phyloP scores from a whole-genome alignment of 495 filamentous ascomycete species.

The Tricharina praecox region DNA sequence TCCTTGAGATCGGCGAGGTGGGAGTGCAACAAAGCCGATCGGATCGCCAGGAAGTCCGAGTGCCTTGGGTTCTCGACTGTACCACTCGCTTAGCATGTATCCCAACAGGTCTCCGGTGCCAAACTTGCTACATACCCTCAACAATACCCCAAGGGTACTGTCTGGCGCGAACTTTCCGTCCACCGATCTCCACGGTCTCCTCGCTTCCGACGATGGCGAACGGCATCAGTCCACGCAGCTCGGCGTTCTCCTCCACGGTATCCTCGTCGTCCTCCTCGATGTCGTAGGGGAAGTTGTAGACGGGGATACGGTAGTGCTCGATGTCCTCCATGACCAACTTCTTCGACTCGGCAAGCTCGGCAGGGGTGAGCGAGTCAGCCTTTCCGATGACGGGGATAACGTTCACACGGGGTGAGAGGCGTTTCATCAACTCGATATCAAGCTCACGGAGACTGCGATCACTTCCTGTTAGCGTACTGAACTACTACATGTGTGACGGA shows the following conservation, averaged over 20 bases:
- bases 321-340: slow-evolving; percentile 99
- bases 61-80: slow-evolving; percentile 90
- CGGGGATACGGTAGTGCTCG: slow-evolving; percentile 97
- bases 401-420: slow-evolving; percentile 92
- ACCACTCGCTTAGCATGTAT: background rate
- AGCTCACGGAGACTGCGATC: slow-evolving; percentile 71
- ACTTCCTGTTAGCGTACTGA: slow-evolving; percentile 18
- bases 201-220: slow-evolving; percentile 97
- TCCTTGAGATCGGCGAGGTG: slow-evolving; percentile 97
- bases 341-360: slow-evolving; percentile 95
- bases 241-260: slow-evolving; percentile 96
- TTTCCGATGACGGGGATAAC: slow-evolving; percentile 98
- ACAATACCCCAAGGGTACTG: slow-evolving; percentile 99
- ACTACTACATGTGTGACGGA: background rate
- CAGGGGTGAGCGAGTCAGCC: slow-evolving; percentile 89
- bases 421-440: slow-evolving; percentile 98
- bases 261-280: slow-evolving; percentile 99
- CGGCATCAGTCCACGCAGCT: slow-evolving; percentile 91
- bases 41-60: slow-evolving; percentile 93
- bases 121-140: slow-evolving; percentile 33
- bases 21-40: slow-evolving; percentile 88
- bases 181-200: slow-evolving; percentile 82
- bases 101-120: background rate
- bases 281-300: slow-evolving; percentile 99
- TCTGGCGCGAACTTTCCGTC: slow-evolving; percentile 75